Evolutionary conservation across 768 basidiomycete genomes (phyloP), one percentile per base, ranked within the genome.

Genomic region (Trametes punicea): DNA sequence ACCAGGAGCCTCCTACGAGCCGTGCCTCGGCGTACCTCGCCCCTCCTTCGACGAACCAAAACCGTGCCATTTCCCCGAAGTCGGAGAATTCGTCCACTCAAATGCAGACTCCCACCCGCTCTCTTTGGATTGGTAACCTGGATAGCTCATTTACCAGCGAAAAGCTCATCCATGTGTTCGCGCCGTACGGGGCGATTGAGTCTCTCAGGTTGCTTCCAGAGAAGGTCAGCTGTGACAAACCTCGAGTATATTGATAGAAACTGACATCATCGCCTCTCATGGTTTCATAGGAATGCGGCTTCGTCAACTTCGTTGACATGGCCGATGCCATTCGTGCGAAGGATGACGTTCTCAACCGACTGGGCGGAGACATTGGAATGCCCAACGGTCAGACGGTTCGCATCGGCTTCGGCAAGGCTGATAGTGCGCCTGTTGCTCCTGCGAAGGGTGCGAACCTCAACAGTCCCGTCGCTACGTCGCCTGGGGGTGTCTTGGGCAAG

Each of bases 291-390:
- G 94, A 97, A 70, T 99, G 97, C 68, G 97, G 96, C 8, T 99
- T 99, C 69, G 96, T 99, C 68, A 99, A 99, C 69, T 99, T 97
- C 69, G 92, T 97, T 41, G 94, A 97, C 61, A 89, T 91, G 69
- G 80, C 84, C 1, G 96, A 98, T 70, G 96, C 96, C n/a, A 87
- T 98, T 61, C 86, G 93, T 55, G 97, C 97, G 11, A 96, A 97
- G 68, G 97, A 99, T 25, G 97, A 99, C 71, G 95, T 99, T 36
- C 79, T 97, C 51, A 98, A 96, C 70, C 85, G 96, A 21, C 81
- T 98, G 23, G 93, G 93, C 44, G 95, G 96, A 6, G 90, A 92
- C 62, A 93, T 97, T 57, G 89, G 90, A 49, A 89, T 95, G 83
- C 88, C 91, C 4, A 96, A 95, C 62, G 93, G 94, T 13, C 93